Evolutionary conservation across 345 rosid genomes (phyloP).

Genomic region (Clarkia xantiana): DNA sequence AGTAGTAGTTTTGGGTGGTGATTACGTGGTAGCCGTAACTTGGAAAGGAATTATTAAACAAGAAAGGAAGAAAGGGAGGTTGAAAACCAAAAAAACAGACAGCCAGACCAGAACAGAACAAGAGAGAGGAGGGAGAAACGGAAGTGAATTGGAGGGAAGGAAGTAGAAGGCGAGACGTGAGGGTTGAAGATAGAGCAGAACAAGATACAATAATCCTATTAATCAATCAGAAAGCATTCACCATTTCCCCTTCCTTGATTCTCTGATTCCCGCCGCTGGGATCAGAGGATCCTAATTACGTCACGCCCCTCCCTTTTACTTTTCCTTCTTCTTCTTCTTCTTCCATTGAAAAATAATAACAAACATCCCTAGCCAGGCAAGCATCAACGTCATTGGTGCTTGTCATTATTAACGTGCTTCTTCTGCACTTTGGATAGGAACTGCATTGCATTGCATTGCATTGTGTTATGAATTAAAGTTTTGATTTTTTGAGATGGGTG

Average conservation of each 20-base stretch:
- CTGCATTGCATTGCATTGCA: neutral
- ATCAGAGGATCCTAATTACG: constrained; percentile 65
- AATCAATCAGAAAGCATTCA: neutral
- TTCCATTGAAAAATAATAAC: neutral
- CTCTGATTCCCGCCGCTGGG: constrained; percentile 59
- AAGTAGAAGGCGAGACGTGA: too few relatives aligned
- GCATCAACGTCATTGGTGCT: neutral
- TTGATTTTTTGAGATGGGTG: constrained; percentile 1
- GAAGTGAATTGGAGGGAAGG: too few relatives aligned
- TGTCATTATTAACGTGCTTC: neutral
- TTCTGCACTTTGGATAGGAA: neutral
- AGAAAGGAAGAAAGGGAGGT: too few relatives aligned
- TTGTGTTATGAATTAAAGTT: neutral
- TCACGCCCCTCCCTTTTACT: neutral
- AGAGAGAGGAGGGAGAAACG: too few relatives aligned
- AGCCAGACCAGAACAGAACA: too few relatives aligned
- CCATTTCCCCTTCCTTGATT: constrained; percentile 19
- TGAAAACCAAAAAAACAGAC: too few relatives aligned
- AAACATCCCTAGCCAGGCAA: too few relatives aligned
- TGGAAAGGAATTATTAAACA: too few relatives aligned
- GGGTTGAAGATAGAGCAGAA: neutral
- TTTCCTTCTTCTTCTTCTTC: neutral
- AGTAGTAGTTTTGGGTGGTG: too few relatives aligned
- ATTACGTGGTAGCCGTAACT: too few relatives aligned
- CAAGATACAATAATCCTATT: neutral